Base-by-base conservation (phyloP, 2,329 filamentous ascomycete species). In the Xylaria sp. region DNA sequence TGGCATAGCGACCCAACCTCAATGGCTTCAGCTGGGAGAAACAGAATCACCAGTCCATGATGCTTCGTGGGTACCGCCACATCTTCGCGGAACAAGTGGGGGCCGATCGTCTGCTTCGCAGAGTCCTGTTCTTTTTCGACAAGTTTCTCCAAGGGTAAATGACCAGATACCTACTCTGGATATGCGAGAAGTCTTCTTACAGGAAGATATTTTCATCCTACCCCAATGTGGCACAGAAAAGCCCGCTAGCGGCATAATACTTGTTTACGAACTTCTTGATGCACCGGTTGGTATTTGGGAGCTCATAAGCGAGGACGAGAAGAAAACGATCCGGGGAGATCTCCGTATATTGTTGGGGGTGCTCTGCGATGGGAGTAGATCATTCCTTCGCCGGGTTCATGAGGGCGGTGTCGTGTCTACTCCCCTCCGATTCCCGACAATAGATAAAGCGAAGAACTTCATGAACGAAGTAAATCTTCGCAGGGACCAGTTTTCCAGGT, bases 261-360 rank as follows among this genome's bases (percentile, higher is more conserved):
- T 55, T 15, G 32, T 75, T 20, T 72, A 74, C 32, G 65, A 65
- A 56, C 55, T 58, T 39, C n/a, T 62, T 20, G 34, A 63, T 8
- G 53, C 23, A 12, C 25, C 36, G 15, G n/a, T 67, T 25, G 55
- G 67, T 10, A 28, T 73, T 13, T 74, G 73, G 68, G 72, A 73
- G 32, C 13, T 73, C 12, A 56, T 36, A 8, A 43, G 60, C 2
- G 39, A 60, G 13, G 58, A 61, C 1, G 46, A 69, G 3, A 50
- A 53, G 13, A 60, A 46, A 13, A 41, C 63, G n/a, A 63, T 53
- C 2, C 69, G 63, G n/a, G 72, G 69, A 6, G 72, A 76, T 50
- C 48, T 76, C 7, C 69, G 74, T 20, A 43, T 60, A 23, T 63
- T 71, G 13, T 28, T 74, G 10, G 20, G 32, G 4, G 30, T 65